Conservation (phyloP, 345 rosid species). For the Dovyalis caffra region DNA sequence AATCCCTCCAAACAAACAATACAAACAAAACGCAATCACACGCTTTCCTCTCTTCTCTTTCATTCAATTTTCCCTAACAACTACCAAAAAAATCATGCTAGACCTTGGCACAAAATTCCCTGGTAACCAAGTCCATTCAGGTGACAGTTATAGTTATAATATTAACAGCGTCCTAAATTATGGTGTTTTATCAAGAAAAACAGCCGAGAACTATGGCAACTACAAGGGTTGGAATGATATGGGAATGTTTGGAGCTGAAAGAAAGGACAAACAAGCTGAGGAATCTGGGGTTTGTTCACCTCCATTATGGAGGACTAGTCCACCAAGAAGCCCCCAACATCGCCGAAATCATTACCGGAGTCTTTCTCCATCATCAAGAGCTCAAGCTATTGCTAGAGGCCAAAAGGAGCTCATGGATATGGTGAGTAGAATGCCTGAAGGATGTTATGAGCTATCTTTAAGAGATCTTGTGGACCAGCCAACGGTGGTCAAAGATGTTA, state of each 20-base stretch:
- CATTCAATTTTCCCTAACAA: neutral
- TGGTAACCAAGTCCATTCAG: constrained; percentile 26
- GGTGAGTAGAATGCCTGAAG: constrained; percentile 86
- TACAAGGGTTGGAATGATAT: neutral
- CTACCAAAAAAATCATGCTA: constrained; percentile 24
- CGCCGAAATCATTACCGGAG: constrained; percentile 42
- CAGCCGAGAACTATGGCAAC: constrained; percentile 8
- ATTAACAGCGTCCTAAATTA: neutral
- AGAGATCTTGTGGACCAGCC: constrained; percentile 68
- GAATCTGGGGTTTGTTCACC: constrained; percentile 62
- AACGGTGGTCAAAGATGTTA: constrained; percentile 12
- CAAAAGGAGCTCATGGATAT: constrained; percentile 92
- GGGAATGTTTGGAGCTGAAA: neutral
- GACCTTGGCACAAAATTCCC: constrained; percentile 28
- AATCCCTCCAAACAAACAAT: neutral
- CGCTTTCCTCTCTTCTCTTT: neutral
- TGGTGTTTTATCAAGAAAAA: constrained; percentile 6
- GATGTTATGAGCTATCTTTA: constrained; percentile 80
- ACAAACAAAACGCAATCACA: neutral
- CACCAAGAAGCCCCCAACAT: constrained; percentile 44
- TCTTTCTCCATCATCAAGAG: constrained; percentile 66
- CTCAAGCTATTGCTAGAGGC: constrained; percentile 78
- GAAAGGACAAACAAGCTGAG: constrained; percentile 19
- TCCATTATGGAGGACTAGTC: constrained; percentile 64
- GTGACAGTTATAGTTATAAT: neutral